Conservation (phyloP, 345 rosid species). For the Leavenworthia alabamica region DNA sequence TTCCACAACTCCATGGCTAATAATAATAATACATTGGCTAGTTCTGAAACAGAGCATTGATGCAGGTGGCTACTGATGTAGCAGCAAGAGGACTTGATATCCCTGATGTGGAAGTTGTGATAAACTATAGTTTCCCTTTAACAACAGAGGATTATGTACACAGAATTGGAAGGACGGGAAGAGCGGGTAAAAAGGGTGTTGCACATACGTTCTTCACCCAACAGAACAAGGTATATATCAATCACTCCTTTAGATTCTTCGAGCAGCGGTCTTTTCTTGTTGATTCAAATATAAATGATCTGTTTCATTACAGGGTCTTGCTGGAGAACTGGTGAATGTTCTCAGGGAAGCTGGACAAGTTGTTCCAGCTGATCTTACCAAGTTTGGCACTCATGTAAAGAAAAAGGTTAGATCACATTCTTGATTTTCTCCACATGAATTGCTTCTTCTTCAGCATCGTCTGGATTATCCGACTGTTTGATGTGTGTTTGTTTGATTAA, state of each 20-base stretch:
- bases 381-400: slow-evolving; percentile 94
- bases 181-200: slow-evolving; percentile 96
- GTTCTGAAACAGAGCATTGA: slow-evolving; percentile 13
- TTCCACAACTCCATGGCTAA: too few species aligned
- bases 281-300: neutral
- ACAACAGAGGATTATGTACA: slow-evolving; percentile 95
- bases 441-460: slow-evolving; percentile 6
- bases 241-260: neutral
- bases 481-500: neutral
- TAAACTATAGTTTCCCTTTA: slow-evolving; percentile 89
- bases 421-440: too few species aligned
- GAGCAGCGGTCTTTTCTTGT: too few species aligned
- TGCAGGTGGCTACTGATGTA: slow-evolving; percentile 93
- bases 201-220: slow-evolving; percentile 92
- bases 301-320: slow-evolving; percentile 52
- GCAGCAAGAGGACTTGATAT: slow-evolving; percentile 96
- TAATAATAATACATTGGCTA: neutral
- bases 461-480: neutral
- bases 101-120: slow-evolving; percentile 93
- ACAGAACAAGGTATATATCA: slow-evolving; percentile 73
- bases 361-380: slow-evolving; percentile 73
- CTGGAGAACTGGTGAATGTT: slow-evolving; percentile 95
- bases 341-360: slow-evolving; percentile 84
- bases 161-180: slow-evolving; percentile 91
- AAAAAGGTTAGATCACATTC: slow-evolving; percentile 77